Evolutionary conservation across 2,329 filamentous ascomycete genomes (phyloP).

Genomic region (Aspergillus fijiensis): DNA sequence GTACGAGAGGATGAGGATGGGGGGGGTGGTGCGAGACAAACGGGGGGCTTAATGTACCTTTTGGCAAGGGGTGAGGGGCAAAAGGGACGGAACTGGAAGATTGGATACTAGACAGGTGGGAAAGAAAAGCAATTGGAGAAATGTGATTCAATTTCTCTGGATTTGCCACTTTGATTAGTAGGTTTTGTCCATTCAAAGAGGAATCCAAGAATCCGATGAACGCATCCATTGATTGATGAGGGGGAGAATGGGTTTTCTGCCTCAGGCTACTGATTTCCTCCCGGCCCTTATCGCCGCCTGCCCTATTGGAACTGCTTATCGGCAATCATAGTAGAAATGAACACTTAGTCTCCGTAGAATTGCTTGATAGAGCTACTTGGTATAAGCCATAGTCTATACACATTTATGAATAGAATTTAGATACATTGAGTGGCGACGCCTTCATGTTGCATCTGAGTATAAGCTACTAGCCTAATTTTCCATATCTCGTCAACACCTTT

Average conservation of each 20-base stretch:
- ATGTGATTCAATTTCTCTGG: neutral
- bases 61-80: neutral
- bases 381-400: too few relatives aligned
- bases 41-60: neutral
- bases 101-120: neutral
- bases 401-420: too few relatives aligned
- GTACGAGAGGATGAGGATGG: neutral
- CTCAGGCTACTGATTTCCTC: slow-evolving; percentile 9
- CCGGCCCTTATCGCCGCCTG: neutral
- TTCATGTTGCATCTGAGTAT: too few relatives aligned
- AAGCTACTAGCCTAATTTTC: too few relatives aligned
- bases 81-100: neutral
- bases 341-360: too few relatives aligned
- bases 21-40: neutral
- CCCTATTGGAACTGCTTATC: too few relatives aligned
- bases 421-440: too few relatives aligned
- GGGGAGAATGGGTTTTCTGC: slow-evolving; percentile 3
- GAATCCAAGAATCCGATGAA: neutral
- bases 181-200: neutral
- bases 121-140: neutral
- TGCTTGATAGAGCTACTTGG: too few relatives aligned
- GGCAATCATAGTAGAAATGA: too few relatives aligned
- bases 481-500: too few relatives aligned
- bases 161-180: neutral
- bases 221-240: neutral